Evolutionary conservation across 2,329 filamentous ascomycete genomes (phyloP).

Genomic region (Dactylellina parvicollis): DNA sequence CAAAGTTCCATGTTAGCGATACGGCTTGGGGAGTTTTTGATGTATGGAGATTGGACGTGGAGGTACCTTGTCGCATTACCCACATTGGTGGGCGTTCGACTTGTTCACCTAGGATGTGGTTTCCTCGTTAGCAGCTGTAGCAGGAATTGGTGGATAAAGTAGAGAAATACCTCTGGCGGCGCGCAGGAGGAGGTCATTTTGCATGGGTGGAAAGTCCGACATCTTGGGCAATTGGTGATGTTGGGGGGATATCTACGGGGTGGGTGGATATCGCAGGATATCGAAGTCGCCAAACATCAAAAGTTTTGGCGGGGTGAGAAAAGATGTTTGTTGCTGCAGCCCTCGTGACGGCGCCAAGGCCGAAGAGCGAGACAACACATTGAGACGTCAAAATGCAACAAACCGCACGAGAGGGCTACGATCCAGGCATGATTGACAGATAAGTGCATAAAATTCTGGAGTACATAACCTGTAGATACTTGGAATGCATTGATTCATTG

Average conservation of each 20-base stretch:
- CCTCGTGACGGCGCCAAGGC: constrained; percentile 12
- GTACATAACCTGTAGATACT: no score
- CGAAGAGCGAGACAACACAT: constrained; percentile 22
- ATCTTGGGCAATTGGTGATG: constrained; percentile 45
- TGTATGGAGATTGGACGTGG: constrained; percentile 17
- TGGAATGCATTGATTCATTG: no score
- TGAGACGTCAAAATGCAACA: constrained; percentile 17
- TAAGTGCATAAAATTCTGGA: no score
- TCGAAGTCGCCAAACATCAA: no score
- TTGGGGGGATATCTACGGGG: neutral
- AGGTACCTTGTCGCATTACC: constrained; percentile 97
- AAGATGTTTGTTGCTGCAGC: neutral
- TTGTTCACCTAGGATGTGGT: constrained; percentile 73
- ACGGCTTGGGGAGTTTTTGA: neutral
- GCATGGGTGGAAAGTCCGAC: constrained; percentile 77
- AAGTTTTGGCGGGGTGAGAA: constrained; percentile 13
- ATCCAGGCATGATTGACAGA: no score
- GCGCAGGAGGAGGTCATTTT: constrained; percentile 91
- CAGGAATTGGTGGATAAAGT: neutral
- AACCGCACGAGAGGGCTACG: no score
- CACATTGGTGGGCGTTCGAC: constrained; percentile 95
- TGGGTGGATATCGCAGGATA: no score
- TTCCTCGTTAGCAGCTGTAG: constrained; percentile 49
- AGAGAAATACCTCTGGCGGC: constrained; percentile 79
- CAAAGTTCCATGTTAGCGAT: neutral